These are phyloP conservation scores for Candida suzukii DNA, from an alignment of 805 yeast genomes.

Conservation along the genomic window DNA sequence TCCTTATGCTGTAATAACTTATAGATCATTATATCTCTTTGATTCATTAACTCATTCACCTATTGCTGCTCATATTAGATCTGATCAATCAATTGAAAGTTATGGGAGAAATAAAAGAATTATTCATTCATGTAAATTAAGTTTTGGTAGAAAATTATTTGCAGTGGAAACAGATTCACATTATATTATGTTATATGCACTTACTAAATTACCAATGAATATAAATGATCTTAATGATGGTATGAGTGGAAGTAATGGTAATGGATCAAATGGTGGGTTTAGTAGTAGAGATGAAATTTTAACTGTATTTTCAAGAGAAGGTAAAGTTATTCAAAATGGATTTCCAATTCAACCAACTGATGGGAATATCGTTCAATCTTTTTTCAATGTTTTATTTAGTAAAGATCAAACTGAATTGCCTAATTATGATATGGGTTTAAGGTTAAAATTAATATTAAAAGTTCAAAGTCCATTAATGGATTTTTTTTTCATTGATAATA, in stretches of 20 bases:
- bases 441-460: constrained; percentile 27
- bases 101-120: constrained; percentile 41
- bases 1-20: constrained; percentile 29
- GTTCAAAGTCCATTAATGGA: constrained; percentile 26
- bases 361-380: constrained; percentile 15
- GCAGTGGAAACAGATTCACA: constrained; percentile 34
- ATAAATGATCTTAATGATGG: constrained; percentile 10
- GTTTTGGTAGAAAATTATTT: constrained; percentile 33
- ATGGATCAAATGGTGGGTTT: background rate
- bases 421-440: constrained; percentile 23
- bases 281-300: constrained; percentile 19
- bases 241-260: background rate
- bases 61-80: constrained; percentile 39
- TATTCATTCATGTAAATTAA: constrained; percentile 27
- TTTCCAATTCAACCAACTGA: constrained; percentile 14
- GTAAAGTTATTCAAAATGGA: constrained; percentile 27
- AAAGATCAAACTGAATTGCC: constrained; percentile 19
- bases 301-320: constrained; percentile 21
- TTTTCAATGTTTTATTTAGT: constrained; percentile 19
- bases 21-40: constrained; percentile 30
- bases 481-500: constrained; percentile 17
- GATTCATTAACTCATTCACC: constrained; percentile 38
- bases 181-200: constrained; percentile 36
- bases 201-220: constrained; percentile 19
- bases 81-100: constrained; percentile 32